phyloP scores from a whole-genome alignment of 345 rosid species.

The Aquilaria sinensis region DNA sequence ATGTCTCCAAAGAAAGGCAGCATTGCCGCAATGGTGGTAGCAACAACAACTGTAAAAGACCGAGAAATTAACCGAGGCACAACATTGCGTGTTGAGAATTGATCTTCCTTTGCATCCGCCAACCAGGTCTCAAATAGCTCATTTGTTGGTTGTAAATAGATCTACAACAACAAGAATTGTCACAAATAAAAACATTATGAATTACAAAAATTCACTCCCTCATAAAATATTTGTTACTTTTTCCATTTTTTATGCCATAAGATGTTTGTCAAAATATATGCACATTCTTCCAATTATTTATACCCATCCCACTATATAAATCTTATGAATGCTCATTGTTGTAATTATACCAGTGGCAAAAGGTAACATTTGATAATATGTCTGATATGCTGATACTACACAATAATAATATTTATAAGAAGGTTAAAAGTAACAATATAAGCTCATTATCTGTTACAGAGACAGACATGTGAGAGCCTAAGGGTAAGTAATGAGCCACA shows the following conservation, averaged over 20 bases:
- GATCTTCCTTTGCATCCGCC: constrained; percentile 32
- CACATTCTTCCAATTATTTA: too few species aligned
- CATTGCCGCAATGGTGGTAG: constrained; percentile 30
- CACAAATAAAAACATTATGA: background rate
- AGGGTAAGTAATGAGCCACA: too few species aligned
- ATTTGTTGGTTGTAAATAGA: constrained; percentile 47
- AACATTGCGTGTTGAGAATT: constrained; percentile 33
- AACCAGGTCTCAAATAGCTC: constrained; percentile 32
- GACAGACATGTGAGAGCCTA: too few species aligned
- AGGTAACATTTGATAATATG: too few species aligned
- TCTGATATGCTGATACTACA: too few species aligned
- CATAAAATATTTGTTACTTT: background rate
- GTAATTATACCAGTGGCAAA: too few species aligned
- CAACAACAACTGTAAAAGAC: constrained; percentile 28
- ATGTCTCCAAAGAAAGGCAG: constrained; percentile 57
- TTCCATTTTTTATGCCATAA: background rate
- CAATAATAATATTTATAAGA: too few species aligned
- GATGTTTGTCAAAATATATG: too few species aligned
- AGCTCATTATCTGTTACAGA: too few species aligned
- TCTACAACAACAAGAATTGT: constrained; percentile 18
- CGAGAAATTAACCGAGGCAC: constrained; percentile 32
- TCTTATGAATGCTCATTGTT: too few species aligned
- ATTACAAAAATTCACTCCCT: background rate
- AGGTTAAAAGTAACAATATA: too few species aligned
- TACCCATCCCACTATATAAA: too few species aligned